Base-by-base conservation (phyloP, 805 yeast genomes). In the Torulaspora quercuum region DNA sequence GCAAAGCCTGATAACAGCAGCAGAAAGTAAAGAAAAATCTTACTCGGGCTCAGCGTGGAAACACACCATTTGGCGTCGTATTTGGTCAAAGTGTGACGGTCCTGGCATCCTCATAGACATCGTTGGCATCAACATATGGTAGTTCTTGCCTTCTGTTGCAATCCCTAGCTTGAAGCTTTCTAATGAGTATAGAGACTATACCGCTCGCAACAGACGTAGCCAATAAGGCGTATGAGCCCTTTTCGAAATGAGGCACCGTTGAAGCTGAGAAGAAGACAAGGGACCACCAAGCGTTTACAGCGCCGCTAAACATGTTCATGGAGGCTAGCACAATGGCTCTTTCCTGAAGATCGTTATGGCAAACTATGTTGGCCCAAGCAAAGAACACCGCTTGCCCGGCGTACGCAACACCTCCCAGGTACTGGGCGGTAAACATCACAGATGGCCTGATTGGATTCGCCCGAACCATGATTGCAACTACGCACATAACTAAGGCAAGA, bases 231-330 rank as follows among this genome's bases (percentile, higher is more conserved):
- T 68, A 74, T 37, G 76, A 69, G 11, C 82, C 82, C 29, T 68
- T 69, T 34, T 56, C 61, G 42, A 71, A 76, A 29, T 61, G 55
- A 1, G 82, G 82, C 1, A 68, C 80, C 26, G 68, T 65, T 4
- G 68, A 57, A 1, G 81, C 80, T 16, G 69, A 57, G 45, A 65
- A 78, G 48, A 78, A 75, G 3, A 77, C 32, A 11, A 78, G 41
- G 1, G 76, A 66, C 80, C 81, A 76, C 82, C 82, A 77, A 2
- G 81, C 79, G 52, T 76, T 77, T 6, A 76, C 76, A 2, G 80
- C 78, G 48, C 74, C 71, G 18, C 77, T 70, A 54, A 75, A 75
- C 79, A 76, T 75, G 54, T 76, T 76, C 81, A 77, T 76, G 0
- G 80, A 75, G 0, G 80, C 84, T 32, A 79, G 60, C 1, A 77